phyloP scores from a whole-genome alignment of 1,284 basidiomycete species.

The Pascua guehoae region DNA sequence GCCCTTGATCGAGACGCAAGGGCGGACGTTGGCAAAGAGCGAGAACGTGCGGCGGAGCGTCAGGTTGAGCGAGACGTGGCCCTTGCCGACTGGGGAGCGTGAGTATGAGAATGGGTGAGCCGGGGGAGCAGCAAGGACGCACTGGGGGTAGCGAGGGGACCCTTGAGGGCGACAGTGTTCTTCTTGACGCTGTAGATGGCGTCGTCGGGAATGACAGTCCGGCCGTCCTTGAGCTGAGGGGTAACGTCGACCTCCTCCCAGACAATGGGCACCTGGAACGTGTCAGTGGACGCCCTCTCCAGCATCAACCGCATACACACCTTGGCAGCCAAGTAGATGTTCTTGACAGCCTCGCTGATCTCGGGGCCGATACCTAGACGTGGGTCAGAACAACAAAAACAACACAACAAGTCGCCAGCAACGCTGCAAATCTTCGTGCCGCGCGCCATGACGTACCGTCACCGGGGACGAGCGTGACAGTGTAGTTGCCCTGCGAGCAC shows the following conservation, averaged over 20 bases:
- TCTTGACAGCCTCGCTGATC: constrained; percentile 92
- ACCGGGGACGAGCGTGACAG: constrained; percentile 46
- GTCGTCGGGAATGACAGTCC: constrained; percentile 91
- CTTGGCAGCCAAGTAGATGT: constrained; percentile 84
- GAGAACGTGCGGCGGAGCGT: constrained; percentile 96
- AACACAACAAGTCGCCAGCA: constrained; percentile 1
- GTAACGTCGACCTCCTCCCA: constrained; percentile 99
- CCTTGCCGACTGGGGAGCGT: constrained; percentile 81
- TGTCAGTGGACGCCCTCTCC: background rate
- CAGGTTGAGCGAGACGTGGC: constrained; percentile 96
- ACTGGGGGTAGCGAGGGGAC: constrained; percentile 93
- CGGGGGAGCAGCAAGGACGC: background rate
- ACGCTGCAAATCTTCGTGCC: background rate
- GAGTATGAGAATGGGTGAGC: background rate
- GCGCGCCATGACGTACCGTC: constrained; percentile 29
- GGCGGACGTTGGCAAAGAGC: constrained; percentile 97
- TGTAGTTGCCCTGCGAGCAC: constrained; percentile 82
- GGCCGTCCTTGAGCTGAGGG: constrained; percentile 88
- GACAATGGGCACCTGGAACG: constrained; percentile 84
- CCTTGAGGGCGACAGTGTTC: constrained; percentile 98
- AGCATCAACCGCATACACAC: constrained; percentile 49
- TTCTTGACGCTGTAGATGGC: constrained; percentile 90
- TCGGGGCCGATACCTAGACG: constrained; percentile 92
- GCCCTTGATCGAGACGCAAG: constrained; percentile 91
- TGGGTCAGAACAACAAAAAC: background rate